Evolutionary conservation across 2,329 filamentous ascomycete species (phyloP), one percentile per base, ranked within the genome.

Genomic region (Beauveria australis): DNA sequence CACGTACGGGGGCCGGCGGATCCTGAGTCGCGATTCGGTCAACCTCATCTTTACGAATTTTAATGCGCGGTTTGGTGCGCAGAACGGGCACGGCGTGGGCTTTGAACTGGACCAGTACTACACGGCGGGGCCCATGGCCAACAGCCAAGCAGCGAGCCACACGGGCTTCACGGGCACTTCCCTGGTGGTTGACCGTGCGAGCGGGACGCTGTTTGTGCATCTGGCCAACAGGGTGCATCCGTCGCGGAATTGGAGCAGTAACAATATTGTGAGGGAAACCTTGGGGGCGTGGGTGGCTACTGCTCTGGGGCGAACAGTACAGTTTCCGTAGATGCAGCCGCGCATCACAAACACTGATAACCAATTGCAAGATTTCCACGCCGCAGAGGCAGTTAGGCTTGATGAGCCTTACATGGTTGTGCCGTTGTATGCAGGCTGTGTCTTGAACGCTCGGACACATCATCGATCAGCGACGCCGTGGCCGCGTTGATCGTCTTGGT

Each of bases 31-130:
- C 6, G 54, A 66, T n/a, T 59, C 67, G 0, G 71, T 73, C 0
- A 68, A 72, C 40, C 59, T 72, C 53, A 67, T 74, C 48, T 73
- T 74, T 61, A 68, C 64, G 4, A 68, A 73, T 46, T 72, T 72
- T 60, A 72, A 72, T 52, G 65, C 61, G 0, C 61, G 61, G 1
- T 72, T 73, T 52, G 60, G 60, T 3, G 65, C 64, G 8, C 65
- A 66, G 1, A 59, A 69, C 55, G 65, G 63, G n/a, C 67, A 71
- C 60, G 67, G 71, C 3, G 59, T 66, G 19, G 71, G 71, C 1
- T 72, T 73, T 28, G 71, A 70, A 58, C 64, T 73, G 18, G 64
- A 73, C 47, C 71, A 73, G 61, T 65, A 64, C 41, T 71, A 71
- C 57, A 72, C 71, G 18, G 66, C 67, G 2, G 72, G 71, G 3